Conservation (phyloP, 768 basidiomycete genomes). For the Dacryopinax spathularia region DNA sequence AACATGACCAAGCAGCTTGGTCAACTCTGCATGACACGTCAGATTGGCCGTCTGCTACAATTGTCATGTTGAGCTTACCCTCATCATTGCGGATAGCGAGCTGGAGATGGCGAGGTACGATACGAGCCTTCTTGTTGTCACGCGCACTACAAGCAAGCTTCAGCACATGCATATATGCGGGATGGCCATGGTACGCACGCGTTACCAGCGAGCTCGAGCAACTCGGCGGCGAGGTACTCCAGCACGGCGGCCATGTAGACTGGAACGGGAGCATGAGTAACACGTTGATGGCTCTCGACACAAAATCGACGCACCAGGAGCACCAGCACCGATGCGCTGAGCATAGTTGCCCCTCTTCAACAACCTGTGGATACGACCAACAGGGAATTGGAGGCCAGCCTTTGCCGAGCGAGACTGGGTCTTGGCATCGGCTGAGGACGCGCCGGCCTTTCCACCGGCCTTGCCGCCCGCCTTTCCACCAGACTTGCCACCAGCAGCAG, state of each 20-base stretch:
- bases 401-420: conserved; percentile 29
- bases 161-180: conserved; percentile 22
- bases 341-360: conserved; percentile 80
- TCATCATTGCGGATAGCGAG: conserved; percentile 87
- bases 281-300: not conserved
- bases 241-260: conserved; percentile 85
- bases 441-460: conserved; percentile 23
- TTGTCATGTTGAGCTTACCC: conserved; percentile 34
- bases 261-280: conserved; percentile 19
- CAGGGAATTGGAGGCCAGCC: conserved; percentile 58
- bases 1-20: conserved; percentile 73
- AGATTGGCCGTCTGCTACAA: not conserved
- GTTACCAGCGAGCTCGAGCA: conserved; percentile 77
- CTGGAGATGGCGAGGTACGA: conserved; percentile 83
- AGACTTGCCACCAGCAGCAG: conserved; percentile 20
- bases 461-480: conserved; percentile 22
- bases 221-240: conserved; percentile 85
- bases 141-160: conserved; percentile 42
- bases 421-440: not conserved
- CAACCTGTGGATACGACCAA: conserved; percentile 84
- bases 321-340: conserved; percentile 77
- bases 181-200: conserved; percentile 19
- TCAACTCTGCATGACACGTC: conserved; percentile 32
- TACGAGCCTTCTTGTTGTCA: conserved; percentile 90
- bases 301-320: conserved; percentile 31